Evolutionary conservation across 2,329 filamentous ascomycete genomes (phyloP).

Genomic region (Aspergillus melleus): DNA sequence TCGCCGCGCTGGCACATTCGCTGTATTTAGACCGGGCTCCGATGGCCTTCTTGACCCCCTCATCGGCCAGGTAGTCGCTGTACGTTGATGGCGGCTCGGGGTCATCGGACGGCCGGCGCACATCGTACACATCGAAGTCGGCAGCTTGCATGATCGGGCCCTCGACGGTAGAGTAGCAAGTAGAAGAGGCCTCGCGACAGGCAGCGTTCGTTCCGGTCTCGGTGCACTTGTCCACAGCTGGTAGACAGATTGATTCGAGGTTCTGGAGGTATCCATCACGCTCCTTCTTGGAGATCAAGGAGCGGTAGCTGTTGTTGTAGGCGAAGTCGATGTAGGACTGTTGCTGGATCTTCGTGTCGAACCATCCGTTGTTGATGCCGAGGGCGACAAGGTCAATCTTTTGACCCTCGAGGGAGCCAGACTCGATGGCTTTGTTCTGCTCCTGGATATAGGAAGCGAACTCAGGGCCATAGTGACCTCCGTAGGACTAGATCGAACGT

Average conservation of each 20-base stretch:
- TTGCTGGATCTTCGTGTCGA: slow-evolving; percentile 50
- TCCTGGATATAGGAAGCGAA: slow-evolving; percentile 38
- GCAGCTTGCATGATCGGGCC: slow-evolving; percentile 27
- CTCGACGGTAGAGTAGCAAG: slow-evolving; percentile 42
- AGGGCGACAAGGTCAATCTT: slow-evolving; percentile 55
- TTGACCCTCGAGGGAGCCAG: slow-evolving; percentile 43
- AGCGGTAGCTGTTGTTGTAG: slow-evolving; percentile 49
- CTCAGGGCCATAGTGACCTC: slow-evolving; percentile 38
- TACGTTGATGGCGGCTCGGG: slow-evolving; percentile 45
- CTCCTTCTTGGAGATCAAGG: slow-evolving; percentile 39
- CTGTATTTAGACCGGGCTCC: slow-evolving; percentile 46
- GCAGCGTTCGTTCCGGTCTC: slow-evolving; percentile 28
- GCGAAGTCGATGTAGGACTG: slow-evolving; percentile 47
- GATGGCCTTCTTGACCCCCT: slow-evolving; percentile 44
- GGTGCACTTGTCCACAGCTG: slow-evolving; percentile 41
- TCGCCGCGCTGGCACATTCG: slow-evolving; percentile 43
- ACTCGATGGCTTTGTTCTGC: slow-evolving; percentile 36
- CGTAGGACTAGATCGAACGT: slow-evolving; percentile 28
- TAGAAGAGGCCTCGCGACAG: slow-evolving; percentile 35
- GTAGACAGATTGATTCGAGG: slow-evolving; percentile 40
- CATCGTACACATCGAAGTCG: slow-evolving; percentile 47
- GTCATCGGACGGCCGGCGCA: slow-evolving; percentile 42
- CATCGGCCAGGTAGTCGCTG: slow-evolving; percentile 40
- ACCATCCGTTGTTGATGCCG: slow-evolving; percentile 59
- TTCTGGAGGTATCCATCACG: slow-evolving; percentile 31